Conservation (phyloP, 2,329 filamentous ascomycete genomes). For the Penicillium sp. region DNA sequence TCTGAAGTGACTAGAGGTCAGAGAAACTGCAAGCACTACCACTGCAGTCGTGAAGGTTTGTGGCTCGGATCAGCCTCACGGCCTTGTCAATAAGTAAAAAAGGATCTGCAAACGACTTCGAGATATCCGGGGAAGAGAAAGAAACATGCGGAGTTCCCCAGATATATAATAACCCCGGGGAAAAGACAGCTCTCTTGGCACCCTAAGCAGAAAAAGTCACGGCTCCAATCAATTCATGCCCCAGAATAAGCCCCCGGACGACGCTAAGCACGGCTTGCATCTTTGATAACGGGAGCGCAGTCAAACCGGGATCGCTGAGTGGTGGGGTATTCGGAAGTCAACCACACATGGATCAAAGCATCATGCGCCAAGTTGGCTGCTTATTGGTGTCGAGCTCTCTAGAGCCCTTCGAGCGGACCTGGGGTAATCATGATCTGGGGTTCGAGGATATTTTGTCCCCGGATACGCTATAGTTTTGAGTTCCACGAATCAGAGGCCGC, state of each 20-base stretch:
- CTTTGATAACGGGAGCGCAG: slow-evolving; percentile 14
- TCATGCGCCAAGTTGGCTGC: not conserved
- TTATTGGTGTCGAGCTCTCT: slow-evolving; percentile 12
- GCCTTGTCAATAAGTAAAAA: not conserved
- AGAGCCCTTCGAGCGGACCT: slow-evolving; percentile 4
- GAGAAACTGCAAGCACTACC: not conserved
- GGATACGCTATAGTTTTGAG: slow-evolving; percentile 6
- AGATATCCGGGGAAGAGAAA: slow-evolving; percentile 3
- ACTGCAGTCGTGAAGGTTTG: not conserved
- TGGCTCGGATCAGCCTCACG: not conserved
- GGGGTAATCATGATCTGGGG: slow-evolving; percentile 28
- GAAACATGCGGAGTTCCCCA: slow-evolving; percentile 11
- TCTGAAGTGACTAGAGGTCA: not conserved
- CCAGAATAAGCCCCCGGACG: slow-evolving; percentile 9
- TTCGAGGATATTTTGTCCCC: slow-evolving; percentile 35
- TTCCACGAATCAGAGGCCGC: slow-evolving; percentile 32
- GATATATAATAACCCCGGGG: slow-evolving; percentile 16
- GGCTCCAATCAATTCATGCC: slow-evolving; percentile 13
- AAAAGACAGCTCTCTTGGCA: not conserved
- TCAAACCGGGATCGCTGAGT: slow-evolving; percentile 25
- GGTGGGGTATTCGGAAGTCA: slow-evolving; percentile 26
- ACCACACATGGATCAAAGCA: slow-evolving; percentile 7
- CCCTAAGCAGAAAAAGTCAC: slow-evolving; percentile 11
- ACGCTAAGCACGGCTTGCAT: slow-evolving; percentile 21
- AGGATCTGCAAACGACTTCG: not conserved